These are phyloP conservation scores for Mycena kentingensis DNA, from an alignment of 768 basidiomycete genomes.

Conservation along the genomic window DNA sequence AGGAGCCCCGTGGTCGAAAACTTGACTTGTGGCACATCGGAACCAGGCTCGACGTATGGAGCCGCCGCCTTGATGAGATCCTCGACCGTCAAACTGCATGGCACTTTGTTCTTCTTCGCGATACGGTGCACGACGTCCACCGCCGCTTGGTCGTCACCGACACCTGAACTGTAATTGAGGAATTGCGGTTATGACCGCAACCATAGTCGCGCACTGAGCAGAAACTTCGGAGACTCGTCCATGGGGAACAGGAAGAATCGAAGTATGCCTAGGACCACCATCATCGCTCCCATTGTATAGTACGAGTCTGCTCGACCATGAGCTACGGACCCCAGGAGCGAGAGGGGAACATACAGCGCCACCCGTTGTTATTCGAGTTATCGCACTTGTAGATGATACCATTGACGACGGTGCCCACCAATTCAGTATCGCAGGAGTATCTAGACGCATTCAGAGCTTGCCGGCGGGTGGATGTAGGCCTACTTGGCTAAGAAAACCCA, in stretches of 20 bases:
- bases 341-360: slow-evolving; percentile 52
- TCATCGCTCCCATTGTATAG: slow-evolving; percentile 60
- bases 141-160: slow-evolving; percentile 53
- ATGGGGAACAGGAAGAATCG: slow-evolving; percentile 57
- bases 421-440: slow-evolving; percentile 38
- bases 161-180: slow-evolving; percentile 8
- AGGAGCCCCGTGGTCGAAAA: slow-evolving; percentile 64
- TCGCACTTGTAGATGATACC: slow-evolving; percentile 35
- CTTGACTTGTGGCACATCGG: slow-evolving; percentile 36
- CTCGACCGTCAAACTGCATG: slow-evolving; percentile 45
- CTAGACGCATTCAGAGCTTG: neutral
- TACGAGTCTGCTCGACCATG: slow-evolving; percentile 47
- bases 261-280: slow-evolving; percentile 51
- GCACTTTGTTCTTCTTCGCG: slow-evolving; percentile 52
- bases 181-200: neutral
- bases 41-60: slow-evolving; percentile 28
- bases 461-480: slow-evolving; percentile 22
- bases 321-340: slow-evolving; percentile 47
- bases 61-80: slow-evolving; percentile 34
- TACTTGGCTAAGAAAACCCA: slow-evolving; percentile 58
- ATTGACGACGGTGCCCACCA: slow-evolving; percentile 49
- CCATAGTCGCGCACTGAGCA: slow-evolving; percentile 48
- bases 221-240: slow-evolving; percentile 61
- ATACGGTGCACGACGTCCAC: slow-evolving; percentile 54
- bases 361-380: slow-evolving; percentile 50